Evolutionary conservation across 169 alveolate genomes (phyloP).

Genomic region (Plasmodium adleri): DNA sequence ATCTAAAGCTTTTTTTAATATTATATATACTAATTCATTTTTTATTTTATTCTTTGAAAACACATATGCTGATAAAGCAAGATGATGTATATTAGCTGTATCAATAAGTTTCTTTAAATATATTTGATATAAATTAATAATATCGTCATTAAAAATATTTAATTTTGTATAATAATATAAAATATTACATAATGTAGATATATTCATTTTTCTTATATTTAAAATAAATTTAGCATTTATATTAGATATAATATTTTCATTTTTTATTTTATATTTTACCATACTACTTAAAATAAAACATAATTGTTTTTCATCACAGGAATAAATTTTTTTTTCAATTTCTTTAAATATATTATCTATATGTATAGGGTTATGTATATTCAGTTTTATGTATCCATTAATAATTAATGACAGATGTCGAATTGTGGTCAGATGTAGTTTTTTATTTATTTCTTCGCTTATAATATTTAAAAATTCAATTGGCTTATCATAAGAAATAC

Average conservation of each 20-base stretch:
- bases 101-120: slow-evolving; percentile 38
- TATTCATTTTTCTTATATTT: slow-evolving; percentile 54
- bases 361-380: slow-evolving; percentile 17
- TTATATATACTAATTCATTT: slow-evolving; percentile 2
- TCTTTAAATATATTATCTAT: slow-evolving; percentile 31
- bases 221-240: slow-evolving; percentile 46
- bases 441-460: slow-evolving; percentile 47
- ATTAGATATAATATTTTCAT: slow-evolving; percentile 7
- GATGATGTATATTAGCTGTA: slow-evolving; percentile 36
- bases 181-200: slow-evolving; percentile 58
- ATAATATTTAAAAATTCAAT: slow-evolving; percentile 60
- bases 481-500: slow-evolving; percentile 44
- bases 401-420: slow-evolving; percentile 54
- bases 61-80: slow-evolving; percentile 39
- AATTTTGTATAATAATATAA: slow-evolving; percentile 47
- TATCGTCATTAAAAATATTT: slow-evolving; percentile 23
- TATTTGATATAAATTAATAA: slow-evolving; percentile 39
- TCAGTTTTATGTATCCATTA: slow-evolving; percentile 55
- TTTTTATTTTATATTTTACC: slow-evolving; percentile 18
- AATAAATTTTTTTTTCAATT: slow-evolving; percentile 46
- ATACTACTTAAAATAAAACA: slow-evolving; percentile 53
- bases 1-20: slow-evolving; percentile 37
- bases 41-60: slow-evolving; percentile 27
- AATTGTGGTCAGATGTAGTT: slow-evolving; percentile 38
- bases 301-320: slow-evolving; percentile 72